These are phyloP conservation scores for Suhomyces kilbournensis DNA, from an alignment of 805 yeast species.

Conservation along the genomic window DNA sequence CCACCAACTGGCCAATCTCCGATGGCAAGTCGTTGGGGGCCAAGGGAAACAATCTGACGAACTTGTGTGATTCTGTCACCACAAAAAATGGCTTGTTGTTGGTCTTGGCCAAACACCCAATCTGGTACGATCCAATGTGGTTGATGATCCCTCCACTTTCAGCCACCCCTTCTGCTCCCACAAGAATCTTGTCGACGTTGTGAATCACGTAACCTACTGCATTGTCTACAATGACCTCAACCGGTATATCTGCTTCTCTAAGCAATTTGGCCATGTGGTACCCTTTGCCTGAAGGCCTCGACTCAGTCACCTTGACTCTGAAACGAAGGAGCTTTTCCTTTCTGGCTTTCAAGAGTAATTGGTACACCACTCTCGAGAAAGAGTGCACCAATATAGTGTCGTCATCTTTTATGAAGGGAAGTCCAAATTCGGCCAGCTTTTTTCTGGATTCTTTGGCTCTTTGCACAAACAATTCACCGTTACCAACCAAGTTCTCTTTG, in stretches of 20 bases:
- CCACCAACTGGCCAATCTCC: conserved; percentile 23
- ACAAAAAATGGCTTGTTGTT: conserved; percentile 93
- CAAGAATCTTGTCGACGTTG: conserved; percentile 87
- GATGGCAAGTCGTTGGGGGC: conserved; percentile 87
- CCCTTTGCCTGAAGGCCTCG: conserved; percentile 81
- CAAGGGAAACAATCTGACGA: conserved; percentile 92
- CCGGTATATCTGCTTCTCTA: conserved; percentile 75
- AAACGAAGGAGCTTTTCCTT: conserved; percentile 71
- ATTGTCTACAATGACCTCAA: conserved; percentile 81
- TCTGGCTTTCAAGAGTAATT: conserved; percentile 73
- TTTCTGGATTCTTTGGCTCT: conserved; percentile 89
- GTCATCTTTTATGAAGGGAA: conserved; percentile 88
- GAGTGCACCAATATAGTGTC: conserved; percentile 90
- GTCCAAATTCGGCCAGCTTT: conserved; percentile 83
- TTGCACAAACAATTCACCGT: conserved; percentile 86
- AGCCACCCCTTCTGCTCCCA: conserved; percentile 99
- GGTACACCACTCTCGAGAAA: conserved; percentile 83
- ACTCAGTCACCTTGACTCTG: conserved; percentile 88
- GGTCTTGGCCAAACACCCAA: conserved; percentile 86
- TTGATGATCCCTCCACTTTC: conserved; percentile 98
- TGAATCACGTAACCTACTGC: conserved; percentile 92
- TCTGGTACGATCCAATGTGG: conserved; percentile 91
- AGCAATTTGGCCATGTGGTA: conserved; percentile 65
- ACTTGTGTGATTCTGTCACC: conserved; percentile 91
- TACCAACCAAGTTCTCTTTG: conserved; percentile 80